Evolutionary conservation across 1,139 yeast species (phyloP).

Genomic region (Suhomyces maxii): DNA sequence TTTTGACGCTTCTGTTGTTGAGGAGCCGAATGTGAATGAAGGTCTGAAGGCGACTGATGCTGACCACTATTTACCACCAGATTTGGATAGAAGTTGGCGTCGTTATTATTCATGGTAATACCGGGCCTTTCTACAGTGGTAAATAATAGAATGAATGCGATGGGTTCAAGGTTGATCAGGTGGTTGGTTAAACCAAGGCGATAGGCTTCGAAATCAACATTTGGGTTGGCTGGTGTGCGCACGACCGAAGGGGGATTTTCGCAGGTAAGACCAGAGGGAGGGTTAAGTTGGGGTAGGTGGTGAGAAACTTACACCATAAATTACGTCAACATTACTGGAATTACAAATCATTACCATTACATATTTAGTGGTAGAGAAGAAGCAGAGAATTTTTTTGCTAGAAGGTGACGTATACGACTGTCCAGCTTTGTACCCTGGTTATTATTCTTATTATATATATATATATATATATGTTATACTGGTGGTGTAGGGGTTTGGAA

Average conservation of each 20-base stretch:
- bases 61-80: constrained; percentile 9
- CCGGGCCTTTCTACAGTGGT: not conserved
- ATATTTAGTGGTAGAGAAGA: too few relatives aligned
- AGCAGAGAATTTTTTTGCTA: too few relatives aligned
- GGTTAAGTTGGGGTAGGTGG: not conserved
- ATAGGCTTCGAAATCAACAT: not conserved
- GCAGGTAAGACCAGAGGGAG: not conserved
- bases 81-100: constrained; percentile 10
- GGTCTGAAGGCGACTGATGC: constrained; percentile 4
- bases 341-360: too few relatives aligned
- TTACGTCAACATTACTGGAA: too few relatives aligned
- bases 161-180: not conserved
- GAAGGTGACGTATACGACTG: too few relatives aligned
- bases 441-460: too few relatives aligned
- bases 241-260: not conserved
- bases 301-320: not conserved
- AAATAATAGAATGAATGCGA: not conserved
- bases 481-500: too few relatives aligned
- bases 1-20: constrained; percentile 43
- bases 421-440: too few relatives aligned
- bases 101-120: constrained; percentile 8
- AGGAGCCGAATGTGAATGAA: constrained; percentile 10
- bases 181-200: not conserved
- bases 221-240: not conserved
- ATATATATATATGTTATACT: too few relatives aligned